Conservation (phyloP, 257 asterid genomes). For the Fraxinus anomala region DNA sequence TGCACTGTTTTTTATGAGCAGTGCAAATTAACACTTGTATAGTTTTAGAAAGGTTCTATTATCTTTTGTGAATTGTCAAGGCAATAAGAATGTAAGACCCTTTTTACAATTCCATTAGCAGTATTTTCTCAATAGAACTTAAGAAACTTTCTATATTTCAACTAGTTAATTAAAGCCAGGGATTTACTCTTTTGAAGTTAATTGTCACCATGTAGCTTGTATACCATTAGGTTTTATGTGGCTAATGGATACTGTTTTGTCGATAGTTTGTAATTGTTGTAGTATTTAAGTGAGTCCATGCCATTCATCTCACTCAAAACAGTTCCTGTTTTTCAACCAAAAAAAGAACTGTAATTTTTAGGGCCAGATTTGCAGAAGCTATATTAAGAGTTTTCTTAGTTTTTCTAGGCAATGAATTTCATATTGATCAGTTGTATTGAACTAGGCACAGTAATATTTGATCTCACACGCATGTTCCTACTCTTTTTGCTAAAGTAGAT, state of each 20-base stretch:
- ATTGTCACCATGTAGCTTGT: conserved; percentile 1
- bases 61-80: not conserved
- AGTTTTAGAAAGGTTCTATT: not conserved
- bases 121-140: not conserved
- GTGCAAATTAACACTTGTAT: not conserved
- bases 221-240: not conserved
- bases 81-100: not conserved
- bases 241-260: not conserved
- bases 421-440: not conserved
- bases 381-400: not conserved
- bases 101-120: not conserved
- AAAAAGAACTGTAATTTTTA: not conserved
- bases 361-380: not conserved
- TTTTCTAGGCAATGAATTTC: no score
- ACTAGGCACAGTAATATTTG: not conserved
- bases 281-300: conserved; percentile 3
- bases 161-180: not conserved
- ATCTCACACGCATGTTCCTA: not conserved
- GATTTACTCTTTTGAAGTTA: conserved; percentile 6
- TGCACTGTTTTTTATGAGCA: not conserved
- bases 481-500: not conserved
- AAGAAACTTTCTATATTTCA: conserved; percentile 3
- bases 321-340: not conserved
- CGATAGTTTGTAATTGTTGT: not conserved
- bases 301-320: conserved; percentile 5